Percentiles rank a stretch among this genome's conserved stretches.
phyloP scores from a whole-genome alignment of 1,139 yeast species.

The Saccharomyces hybrid region DNA sequence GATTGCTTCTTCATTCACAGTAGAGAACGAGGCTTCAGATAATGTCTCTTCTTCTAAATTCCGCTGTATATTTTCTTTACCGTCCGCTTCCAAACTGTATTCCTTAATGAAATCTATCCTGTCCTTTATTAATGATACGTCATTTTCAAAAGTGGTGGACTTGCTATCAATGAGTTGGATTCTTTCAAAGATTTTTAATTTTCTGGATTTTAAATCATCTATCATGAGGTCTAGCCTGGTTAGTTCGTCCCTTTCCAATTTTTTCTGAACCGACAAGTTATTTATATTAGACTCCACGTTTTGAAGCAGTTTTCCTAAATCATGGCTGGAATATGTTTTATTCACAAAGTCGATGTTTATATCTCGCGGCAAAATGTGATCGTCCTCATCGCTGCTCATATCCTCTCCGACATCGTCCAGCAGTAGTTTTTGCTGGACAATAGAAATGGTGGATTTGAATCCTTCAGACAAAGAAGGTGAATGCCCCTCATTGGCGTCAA shows the following conservation, averaged over 20 bases:
- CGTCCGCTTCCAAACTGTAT: neutral
- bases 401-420: neutral
- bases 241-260: neutral
- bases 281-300: neutral
- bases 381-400: neutral
- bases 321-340: neutral
- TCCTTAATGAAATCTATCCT: slow-evolving; percentile 1
- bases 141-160: neutral
- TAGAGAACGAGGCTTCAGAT: neutral
- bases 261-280: neutral
- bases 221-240: neutral
- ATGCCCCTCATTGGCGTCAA: neutral
- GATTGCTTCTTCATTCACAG: neutral
- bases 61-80: neutral
- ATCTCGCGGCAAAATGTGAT: neutral
- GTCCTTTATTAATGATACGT: neutral
- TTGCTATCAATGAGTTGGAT: neutral
- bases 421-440: neutral
- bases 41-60: neutral
- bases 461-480: neutral
- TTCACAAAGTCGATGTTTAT: neutral
- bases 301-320: neutral
- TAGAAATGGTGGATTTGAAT: neutral
- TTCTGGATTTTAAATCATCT: neutral
- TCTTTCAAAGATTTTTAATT: neutral